Conservation (phyloP, 2,329 filamentous ascomycete genomes). For the Parastagonospora nodorum region DNA sequence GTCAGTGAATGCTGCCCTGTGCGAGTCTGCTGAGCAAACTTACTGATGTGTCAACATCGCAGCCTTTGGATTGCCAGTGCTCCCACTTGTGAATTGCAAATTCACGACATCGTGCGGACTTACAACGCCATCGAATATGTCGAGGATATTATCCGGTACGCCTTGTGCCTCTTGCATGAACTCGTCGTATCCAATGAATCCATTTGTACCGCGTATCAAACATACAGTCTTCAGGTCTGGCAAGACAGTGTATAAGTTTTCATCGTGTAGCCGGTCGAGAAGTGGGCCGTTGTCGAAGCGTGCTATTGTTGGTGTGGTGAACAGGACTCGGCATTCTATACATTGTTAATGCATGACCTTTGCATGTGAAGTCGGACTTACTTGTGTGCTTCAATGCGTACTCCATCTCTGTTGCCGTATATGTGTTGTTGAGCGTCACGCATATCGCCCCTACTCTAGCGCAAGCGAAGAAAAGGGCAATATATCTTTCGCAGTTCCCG, state of each 20-base stretch:
- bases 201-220: conserved; percentile 43
- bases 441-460: conserved; percentile 58
- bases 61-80: conserved; percentile 46
- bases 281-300: conserved; percentile 66
- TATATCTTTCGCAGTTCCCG: conserved; percentile 63
- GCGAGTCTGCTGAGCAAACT: background rate
- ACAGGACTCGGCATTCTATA: conserved; percentile 71
- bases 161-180: conserved; percentile 51
- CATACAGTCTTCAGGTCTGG: conserved; percentile 40
- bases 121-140: conserved; percentile 43
- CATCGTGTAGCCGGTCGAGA: conserved; percentile 47
- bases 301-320: conserved; percentile 73
- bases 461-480: conserved; percentile 73
- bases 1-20: background rate
- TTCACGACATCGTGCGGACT: conserved; percentile 44
- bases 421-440: conserved; percentile 82
- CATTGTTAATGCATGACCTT: conserved; percentile 1
- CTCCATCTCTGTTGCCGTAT: conserved; percentile 73
- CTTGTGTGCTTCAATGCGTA: conserved; percentile 74
- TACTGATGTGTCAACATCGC: conserved; percentile 48
- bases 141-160: conserved; percentile 41
- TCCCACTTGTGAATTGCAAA: conserved; percentile 47
- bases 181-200: conserved; percentile 65
- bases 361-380: conserved; percentile 43
- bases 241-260: conserved; percentile 21